These are phyloP conservation scores for Stygiomarasmius scandens DNA, from an alignment of 1,284 basidiomycete genomes.

Conservation along the genomic window DNA sequence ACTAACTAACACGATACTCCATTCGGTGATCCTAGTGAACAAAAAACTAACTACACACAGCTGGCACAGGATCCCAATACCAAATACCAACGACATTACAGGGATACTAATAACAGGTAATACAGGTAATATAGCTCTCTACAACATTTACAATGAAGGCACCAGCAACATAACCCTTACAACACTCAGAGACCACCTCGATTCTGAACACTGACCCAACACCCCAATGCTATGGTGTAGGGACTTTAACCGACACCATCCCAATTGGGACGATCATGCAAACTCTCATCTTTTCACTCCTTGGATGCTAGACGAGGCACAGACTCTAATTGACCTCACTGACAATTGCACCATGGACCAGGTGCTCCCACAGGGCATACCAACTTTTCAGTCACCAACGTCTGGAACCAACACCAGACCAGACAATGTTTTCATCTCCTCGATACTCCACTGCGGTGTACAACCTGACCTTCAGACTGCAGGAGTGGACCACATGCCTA, in stretches of 20 bases:
- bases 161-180: conserved; percentile 10
- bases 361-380: conserved; percentile 28
- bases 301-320: neutral
- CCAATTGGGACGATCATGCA: conserved; percentile 41
- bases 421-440: conserved; percentile 36
- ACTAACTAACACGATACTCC: neutral
- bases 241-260: conserved; percentile 56
- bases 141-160: conserved; percentile 33
- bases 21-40: conserved; percentile 30
- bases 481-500: conserved; percentile 9
- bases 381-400: conserved; percentile 28
- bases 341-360: conserved; percentile 23
- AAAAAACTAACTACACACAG: conserved; percentile 19
- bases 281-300: conserved; percentile 43
- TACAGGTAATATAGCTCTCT: conserved; percentile 18
- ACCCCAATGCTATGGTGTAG: conserved; percentile 35
- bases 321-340: conserved; percentile 23
- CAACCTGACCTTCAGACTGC: neutral
- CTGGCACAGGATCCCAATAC: conserved; percentile 25
- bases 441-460: neutral
- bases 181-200: conserved; percentile 4
- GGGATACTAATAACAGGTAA: conserved; percentile 21
- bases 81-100: conserved; percentile 24
- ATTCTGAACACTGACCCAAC: neutral
- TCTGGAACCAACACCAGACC: conserved; percentile 33